Evolutionary conservation across 2,329 filamentous ascomycete species (phyloP), one percentile per base, ranked within the genome.

Genomic region (Colletotrichum orchidophilum): DNA sequence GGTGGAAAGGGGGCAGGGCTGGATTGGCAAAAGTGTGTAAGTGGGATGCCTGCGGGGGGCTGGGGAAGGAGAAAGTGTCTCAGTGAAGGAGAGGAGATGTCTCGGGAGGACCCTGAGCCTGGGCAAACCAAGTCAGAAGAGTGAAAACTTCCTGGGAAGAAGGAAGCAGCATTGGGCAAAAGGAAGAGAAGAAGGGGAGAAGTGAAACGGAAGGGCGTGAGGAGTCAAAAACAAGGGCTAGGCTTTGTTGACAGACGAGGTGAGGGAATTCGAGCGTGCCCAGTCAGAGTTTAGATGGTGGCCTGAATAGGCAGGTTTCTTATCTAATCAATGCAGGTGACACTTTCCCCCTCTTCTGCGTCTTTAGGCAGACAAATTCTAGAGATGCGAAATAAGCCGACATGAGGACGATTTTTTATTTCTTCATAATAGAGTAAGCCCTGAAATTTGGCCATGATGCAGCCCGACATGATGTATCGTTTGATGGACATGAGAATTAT

Each of bases 241-340:
- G 35, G 29, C 29, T 27, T 42, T 35, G 49, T 52, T 27, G 49
- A 27, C 7, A 4, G 7, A 35, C 42, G 42, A 39, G 21, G 18
- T 54, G 52, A 58, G 53, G 50, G 52, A 35, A 35, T 65, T 60
- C 35, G 35, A 55, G n/a, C 24, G 62, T 64, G 42, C 68, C 59
- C 69, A 71, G 69, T 71, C 69, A 71, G 52, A 59, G 42, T 31
- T 27, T 11, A 60, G 64, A 24, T 63, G 50, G 50, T 68, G 64
- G 53, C 69, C 69, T 71, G 64, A 69, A 71, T 69, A 69, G 69
- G 69, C 69, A 71, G 59, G 42, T 71, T 54, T 24, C 59, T 71
- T 71, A 71, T 71, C 69, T 68, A 63, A 71, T 71, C 69, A 26
- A 64, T 39, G 18, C 1, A 21, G 31, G 24, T 18, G 15, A 12